Evolutionary conservation across 2,329 filamentous ascomycete species (phyloP), one percentile per base, ranked within the genome.

Genomic region (Talaromyces verruculosus): DNA sequence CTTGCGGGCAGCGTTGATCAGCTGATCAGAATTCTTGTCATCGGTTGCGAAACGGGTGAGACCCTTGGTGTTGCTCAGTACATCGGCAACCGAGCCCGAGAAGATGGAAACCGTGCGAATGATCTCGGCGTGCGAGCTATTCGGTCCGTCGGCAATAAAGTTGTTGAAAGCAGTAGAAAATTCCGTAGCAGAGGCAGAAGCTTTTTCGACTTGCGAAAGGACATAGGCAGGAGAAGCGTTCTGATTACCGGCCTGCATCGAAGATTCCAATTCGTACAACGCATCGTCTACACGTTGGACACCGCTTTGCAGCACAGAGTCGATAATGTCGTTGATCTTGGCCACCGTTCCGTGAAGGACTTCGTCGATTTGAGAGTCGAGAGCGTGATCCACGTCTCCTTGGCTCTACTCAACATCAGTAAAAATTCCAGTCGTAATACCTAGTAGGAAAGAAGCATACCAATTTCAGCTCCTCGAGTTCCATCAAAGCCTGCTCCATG

Each of bases 91-190:
- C 3, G 95, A 91, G 22, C 93, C 92, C 0, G 95, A 86, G 78
- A 98, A 97, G 62, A 93, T 87, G 74, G 92, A 95, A 72, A 97
- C 91, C 0, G 92, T 92, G 76, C 93, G 93, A 78, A 98, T 98
- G 68, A 99, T 90, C 67, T 97, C 93, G 1, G 91, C 87, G 74
- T 97, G 92, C 10, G 89, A 89, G 75, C 91, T 92, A 77, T 93
- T 96, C 5, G 94, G 93, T 0, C 95, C 95, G 75, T 99, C 95
- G 7, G 94, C 95, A 72, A 99, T 96, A 78, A 96, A 98, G 79
- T 96, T 96, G 83, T 97, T 99, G 84, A 98, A 99, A 0, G 95
- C 90, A 0, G 94, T 98, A 1, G 94, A 95, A 79, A 99, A 99
- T 76, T 99, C 95, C 79, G 96, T 98, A 13, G 95, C 92, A 70